phyloP scores from a whole-genome alignment of 2,329 filamentous ascomycete species.

The Aspergillus terreus region DNA sequence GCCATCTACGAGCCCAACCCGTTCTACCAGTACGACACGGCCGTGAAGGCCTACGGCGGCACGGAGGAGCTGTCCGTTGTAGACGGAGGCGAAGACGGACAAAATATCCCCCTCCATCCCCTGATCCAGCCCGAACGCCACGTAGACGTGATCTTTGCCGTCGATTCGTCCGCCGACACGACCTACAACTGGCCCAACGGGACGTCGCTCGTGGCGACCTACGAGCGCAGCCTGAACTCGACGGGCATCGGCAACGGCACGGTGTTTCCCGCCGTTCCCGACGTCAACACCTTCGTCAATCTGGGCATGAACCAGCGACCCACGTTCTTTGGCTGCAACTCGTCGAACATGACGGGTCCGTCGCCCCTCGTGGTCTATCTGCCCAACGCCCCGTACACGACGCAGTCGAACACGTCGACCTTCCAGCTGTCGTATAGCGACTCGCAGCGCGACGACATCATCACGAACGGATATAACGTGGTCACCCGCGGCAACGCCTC shows the following conservation, averaged over 20 bases:
- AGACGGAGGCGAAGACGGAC: slow-evolving; percentile 72
- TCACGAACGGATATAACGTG: slow-evolving; percentile 69
- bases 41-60: slow-evolving; percentile 55
- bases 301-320: slow-evolving; percentile 68
- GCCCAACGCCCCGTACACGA: slow-evolving; percentile 77
- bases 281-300: slow-evolving; percentile 74
- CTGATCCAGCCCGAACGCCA: slow-evolving; percentile 68
- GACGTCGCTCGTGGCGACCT: slow-evolving; percentile 69
- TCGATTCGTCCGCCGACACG: slow-evolving; percentile 75
- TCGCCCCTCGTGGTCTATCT: slow-evolving; percentile 71
- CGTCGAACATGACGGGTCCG: slow-evolving; percentile 35
- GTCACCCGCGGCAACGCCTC: slow-evolving; percentile 68
- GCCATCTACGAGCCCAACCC: slow-evolving; percentile 73
- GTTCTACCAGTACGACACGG: slow-evolving; percentile 51
- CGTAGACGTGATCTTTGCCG: slow-evolving; percentile 76
- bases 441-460: slow-evolving; percentile 69
- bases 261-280: slow-evolving; percentile 68
- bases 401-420: slow-evolving; percentile 74
- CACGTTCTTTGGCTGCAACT: slow-evolving; percentile 76
- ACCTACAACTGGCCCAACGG: slow-evolving; percentile 70
- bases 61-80: slow-evolving; percentile 62
- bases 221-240: slow-evolving; percentile 58
- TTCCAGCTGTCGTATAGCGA: slow-evolving; percentile 64
- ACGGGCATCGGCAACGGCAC: slow-evolving; percentile 62
- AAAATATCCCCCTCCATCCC: slow-evolving; percentile 76